Evolutionary conservation across 2,329 filamentous ascomycete species (phyloP).

Genomic region (Microsporum ferrugineum): DNA sequence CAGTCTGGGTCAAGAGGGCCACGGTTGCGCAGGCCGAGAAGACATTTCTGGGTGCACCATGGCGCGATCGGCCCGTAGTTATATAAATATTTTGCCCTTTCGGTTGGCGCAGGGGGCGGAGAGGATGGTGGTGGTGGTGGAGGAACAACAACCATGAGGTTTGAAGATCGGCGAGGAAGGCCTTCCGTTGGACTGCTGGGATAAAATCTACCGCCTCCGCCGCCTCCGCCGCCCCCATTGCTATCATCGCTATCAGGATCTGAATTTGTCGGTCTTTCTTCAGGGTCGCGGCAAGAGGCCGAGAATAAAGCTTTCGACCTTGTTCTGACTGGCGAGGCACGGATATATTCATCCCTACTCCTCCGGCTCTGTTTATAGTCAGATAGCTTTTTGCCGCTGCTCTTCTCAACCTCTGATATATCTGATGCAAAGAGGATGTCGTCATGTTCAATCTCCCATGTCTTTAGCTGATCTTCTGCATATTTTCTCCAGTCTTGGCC

Average conservation of each 20-base stretch:
- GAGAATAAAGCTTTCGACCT: neutral
- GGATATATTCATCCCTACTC: slow-evolving; percentile 5
- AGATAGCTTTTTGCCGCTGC: neutral
- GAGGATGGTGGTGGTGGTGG: neutral
- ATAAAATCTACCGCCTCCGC: slow-evolving; percentile 4
- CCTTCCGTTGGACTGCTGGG: slow-evolving; percentile 11
- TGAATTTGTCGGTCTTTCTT: neutral
- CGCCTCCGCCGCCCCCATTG: neutral
- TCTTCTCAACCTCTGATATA: neutral
- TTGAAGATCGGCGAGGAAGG: slow-evolving; percentile 2
- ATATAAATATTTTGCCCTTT: neutral
- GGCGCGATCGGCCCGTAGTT: slow-evolving; percentile 4
- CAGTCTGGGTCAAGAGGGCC: slow-evolving; percentile 25
- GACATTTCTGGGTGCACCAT: slow-evolving; percentile 34
- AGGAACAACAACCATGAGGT: slow-evolving; percentile 9
- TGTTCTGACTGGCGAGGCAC: slow-evolving; percentile 1
- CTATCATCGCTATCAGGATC: neutral
- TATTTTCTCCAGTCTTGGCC: slow-evolving; percentile 15
- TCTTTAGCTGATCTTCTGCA: slow-evolving; percentile 12
- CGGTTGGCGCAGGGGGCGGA: neutral
- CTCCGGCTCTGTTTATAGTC: neutral
- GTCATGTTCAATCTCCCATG: slow-evolving; percentile 19
- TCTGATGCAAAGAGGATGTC: slow-evolving; percentile 8
- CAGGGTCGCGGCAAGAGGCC: neutral
- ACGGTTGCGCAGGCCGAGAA: slow-evolving; percentile 26